phyloP scores from a whole-genome alignment of 306 rosid genomes.

The Cucumis melo region DNA sequence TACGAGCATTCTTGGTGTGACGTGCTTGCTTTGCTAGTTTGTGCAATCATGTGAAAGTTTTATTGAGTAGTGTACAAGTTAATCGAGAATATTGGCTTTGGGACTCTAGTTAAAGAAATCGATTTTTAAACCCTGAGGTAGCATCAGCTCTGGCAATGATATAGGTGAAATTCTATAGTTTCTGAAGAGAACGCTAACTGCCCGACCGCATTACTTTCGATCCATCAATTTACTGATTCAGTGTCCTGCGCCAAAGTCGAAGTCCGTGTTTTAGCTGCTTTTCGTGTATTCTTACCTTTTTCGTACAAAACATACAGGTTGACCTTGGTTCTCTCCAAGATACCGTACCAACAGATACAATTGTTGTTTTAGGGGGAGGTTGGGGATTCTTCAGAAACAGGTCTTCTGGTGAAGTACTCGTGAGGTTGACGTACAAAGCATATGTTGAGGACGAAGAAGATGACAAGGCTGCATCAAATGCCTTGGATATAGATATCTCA shows the following conservation, averaged over 20 bases:
- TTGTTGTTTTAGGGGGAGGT: slow-evolving; percentile 67
- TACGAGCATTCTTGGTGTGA: background rate
- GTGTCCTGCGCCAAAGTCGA: background rate
- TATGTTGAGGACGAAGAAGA: slow-evolving; percentile 99
- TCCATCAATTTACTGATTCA: no score
- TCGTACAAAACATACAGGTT: background rate
- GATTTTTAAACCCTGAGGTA: background rate
- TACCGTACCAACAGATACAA: slow-evolving; percentile 95
- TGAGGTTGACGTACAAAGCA: slow-evolving; percentile 89
- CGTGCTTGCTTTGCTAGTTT: background rate
- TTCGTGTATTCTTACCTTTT: background rate
- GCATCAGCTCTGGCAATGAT: background rate
- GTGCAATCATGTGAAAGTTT: background rate
- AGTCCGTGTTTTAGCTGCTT: background rate
- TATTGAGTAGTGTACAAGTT: background rate
- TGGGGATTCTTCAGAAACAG: slow-evolving; percentile 62
- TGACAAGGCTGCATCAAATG: slow-evolving; percentile 35
- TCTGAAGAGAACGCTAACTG: no score
- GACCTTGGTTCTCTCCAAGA: slow-evolving; percentile 61
- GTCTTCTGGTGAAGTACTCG: slow-evolving; percentile 82
- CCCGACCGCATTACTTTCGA: background rate
- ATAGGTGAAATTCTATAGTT: background rate
- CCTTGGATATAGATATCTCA: slow-evolving; percentile 42
- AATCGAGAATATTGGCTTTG: background rate
- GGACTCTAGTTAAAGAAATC: background rate